Base-by-base conservation (phyloP, 202 grass and related monocot genomes). In the Cymbopogon flexuosus region DNA sequence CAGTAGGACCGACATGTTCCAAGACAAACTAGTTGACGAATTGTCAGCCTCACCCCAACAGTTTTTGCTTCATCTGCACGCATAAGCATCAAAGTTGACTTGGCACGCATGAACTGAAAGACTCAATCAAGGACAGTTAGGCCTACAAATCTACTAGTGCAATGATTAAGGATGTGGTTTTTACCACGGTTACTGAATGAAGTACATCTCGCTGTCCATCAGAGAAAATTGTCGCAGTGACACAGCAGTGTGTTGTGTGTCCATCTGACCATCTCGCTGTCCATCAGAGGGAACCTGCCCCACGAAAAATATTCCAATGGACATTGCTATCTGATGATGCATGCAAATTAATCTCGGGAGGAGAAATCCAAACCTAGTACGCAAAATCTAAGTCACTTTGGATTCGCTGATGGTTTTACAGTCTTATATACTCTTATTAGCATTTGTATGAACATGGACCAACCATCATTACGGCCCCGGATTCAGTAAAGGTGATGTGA, bases 401-500 rank as follows among this genome's bases (percentile, higher is more conserved):
- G n/a, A 36, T 51, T 23, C 5, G 15, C 24, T 35, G 18, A 27
- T 9, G 18, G 73, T 58, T 58, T 58, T 74, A 30, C 23, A 62
- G 22, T 18, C 64, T 30, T 30, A 43, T 1, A 33, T 4, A 6
- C n/a, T 36, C 29, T 72, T 52, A 6, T 30, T 63, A 54, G 15
- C 8, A 60, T 70, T 52, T 65, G 33, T 34, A 79, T 72, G 67
- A 79, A 73, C 40, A 39, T 78, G 31, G 40, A 71, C 30, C 56
- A 52, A 65, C 52, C 60, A 41, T 75, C 70, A 31, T 66, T 4
- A 10, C 14, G 49, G 39, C 70, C 70, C n/a, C 9, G 61, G 77
- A 75, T 80, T 80, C 77, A 75, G 49, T 1, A 67, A 67, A 47
- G 49, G 29, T 80, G 63, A 86, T 45, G 73, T 82, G 60, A 86